Evolutionary conservation across 2,329 filamentous ascomycete species (phyloP), one percentile per base, ranked within the genome.

Genomic region (Fusarium devonianum): DNA sequence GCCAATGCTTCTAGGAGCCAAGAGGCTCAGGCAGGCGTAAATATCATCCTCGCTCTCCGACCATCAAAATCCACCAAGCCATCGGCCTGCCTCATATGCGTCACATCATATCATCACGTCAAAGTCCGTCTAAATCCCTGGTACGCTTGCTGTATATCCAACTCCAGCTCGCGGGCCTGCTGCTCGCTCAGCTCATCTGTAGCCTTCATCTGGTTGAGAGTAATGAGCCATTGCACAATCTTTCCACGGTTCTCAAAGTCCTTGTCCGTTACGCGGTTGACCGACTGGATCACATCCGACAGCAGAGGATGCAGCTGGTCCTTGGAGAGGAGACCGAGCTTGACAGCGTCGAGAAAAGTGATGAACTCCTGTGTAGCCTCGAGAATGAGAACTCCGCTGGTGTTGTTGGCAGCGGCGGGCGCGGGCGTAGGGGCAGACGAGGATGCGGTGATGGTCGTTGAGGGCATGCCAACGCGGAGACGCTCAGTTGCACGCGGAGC

Each of bases 351-450:
- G 41, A 99, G 83, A 68, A 99, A 93, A 0, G 94, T 99, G 72
- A 99, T 99, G 71, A 99, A 99, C 71, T 97, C 95, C 72, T 99
- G 92, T 1, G 93, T 97, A 2, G 94, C 94, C 58, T 93, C 87
- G 30, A 95, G 78, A 49, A 97, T 95, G 25, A 97, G 73, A 3
- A 84, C 77, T 8, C 84, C 83, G 55, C 80, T 82, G 25, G 79
- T 78, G 59, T 78, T 80, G 63, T 75, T 76, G 35, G 71, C 67
- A 10, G 72, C 68, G 5, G 75, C 68, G 21, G 75, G 70, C 12
- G 76, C 71, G 3, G 78, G 73, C 17, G 76, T 73, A 25, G 71
- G 69, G 25, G 72, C 76, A 8, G 71, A 78, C 23, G 75, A 81
- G 19, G 74, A 81, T 58, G 82, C 79, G 9, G 78, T 82, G 14